Evolutionary conservation across 108 stramenopile species (phyloP).

Genomic region (Cyclostephanos tholiformis): DNA sequence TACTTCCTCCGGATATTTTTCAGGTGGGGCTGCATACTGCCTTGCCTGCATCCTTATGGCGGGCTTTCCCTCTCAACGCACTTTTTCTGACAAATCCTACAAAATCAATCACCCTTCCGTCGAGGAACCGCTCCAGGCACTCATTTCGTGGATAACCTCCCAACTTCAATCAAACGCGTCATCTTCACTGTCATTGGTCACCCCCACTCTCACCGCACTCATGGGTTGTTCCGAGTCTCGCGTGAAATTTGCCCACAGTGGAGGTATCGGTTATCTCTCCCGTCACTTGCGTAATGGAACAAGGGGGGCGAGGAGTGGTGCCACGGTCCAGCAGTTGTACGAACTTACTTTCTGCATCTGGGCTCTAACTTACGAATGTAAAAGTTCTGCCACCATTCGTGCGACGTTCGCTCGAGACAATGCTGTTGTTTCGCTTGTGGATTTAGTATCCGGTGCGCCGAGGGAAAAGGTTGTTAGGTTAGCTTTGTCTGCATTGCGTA

Average conservation of each 20-base stretch:
- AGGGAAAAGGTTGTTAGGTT: slow-evolving; percentile 94
- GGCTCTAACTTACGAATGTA: slow-evolving; percentile 81
- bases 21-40: slow-evolving; percentile 55
- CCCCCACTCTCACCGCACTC: slow-evolving; percentile 66
- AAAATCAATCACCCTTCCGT: slow-evolving; percentile 51
- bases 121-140: slow-evolving; percentile 56
- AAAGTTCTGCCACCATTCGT: slow-evolving; percentile 33
- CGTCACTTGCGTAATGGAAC: slow-evolving; percentile 60
- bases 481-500: slow-evolving; percentile 78
- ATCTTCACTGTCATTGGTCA: slow-evolving; percentile 63
- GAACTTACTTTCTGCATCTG: slow-evolving; percentile 91
- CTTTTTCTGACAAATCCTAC: slow-evolving; percentile 21
- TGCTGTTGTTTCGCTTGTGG: slow-evolving; percentile 66
- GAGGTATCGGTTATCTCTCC: slow-evolving; percentile 77
- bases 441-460: slow-evolving; percentile 84
- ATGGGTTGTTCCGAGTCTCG: slow-evolving; percentile 61
- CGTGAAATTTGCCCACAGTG: slow-evolving; percentile 55
- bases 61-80: slow-evolving; percentile 42
- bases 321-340: slow-evolving; percentile 87
- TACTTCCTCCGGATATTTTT: background rate
- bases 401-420: slow-evolving; percentile 60
- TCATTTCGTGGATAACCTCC: slow-evolving; percentile 74
- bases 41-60: slow-evolving; percentile 54
- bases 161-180: slow-evolving; percentile 64
- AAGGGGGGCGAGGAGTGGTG: slow-evolving; percentile 25